A percentile compares a stretch with the other conserved stretches of the same genome.
phyloP scores from a whole-genome alignment of 768 basidiomycete genomes.

The Omphalotus guepiniiformis region DNA sequence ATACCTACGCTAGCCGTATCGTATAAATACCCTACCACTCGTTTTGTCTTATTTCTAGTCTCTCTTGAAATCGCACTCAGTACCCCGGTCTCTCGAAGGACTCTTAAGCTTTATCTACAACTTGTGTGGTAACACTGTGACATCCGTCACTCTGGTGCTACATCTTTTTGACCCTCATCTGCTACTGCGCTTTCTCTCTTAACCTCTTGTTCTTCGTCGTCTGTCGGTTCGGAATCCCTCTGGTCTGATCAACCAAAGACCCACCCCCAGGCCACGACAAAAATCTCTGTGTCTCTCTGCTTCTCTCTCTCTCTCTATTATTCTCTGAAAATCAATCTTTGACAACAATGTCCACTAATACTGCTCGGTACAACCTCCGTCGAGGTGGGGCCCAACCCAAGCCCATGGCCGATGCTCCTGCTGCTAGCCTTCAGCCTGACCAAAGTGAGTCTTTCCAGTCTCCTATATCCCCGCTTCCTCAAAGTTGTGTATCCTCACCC shows the following conservation, averaged over 20 bases:
- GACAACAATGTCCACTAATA: neutral
- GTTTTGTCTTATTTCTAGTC: too few relatives aligned
- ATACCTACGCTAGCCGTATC: too few relatives aligned
- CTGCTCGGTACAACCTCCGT: neutral
- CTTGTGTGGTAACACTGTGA: slow-evolving; percentile 2
- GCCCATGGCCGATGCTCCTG: neutral
- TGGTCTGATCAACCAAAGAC: slow-evolving; percentile 1
- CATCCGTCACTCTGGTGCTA: neutral
- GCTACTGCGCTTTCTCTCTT: neutral
- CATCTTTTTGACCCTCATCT: slow-evolving; percentile 3
- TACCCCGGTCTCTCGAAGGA: too few relatives aligned
- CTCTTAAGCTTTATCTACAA: too few relatives aligned
- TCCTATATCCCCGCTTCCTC: too few relatives aligned
- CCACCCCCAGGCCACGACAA: neutral
- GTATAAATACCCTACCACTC: too few relatives aligned
- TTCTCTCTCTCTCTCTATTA: neutral
- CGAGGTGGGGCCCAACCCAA: neutral
- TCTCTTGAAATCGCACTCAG: too few relatives aligned
- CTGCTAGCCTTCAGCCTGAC: too few relatives aligned
- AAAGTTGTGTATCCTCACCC: too few relatives aligned
- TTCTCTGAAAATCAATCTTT: neutral
- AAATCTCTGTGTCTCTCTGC: too few relatives aligned
- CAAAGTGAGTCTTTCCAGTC: too few relatives aligned
- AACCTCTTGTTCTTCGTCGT: neutral
- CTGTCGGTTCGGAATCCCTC: neutral